Conservation (phyloP, 2,329 filamentous ascomycete genomes). For the Chaetomium strumarium region DNA sequence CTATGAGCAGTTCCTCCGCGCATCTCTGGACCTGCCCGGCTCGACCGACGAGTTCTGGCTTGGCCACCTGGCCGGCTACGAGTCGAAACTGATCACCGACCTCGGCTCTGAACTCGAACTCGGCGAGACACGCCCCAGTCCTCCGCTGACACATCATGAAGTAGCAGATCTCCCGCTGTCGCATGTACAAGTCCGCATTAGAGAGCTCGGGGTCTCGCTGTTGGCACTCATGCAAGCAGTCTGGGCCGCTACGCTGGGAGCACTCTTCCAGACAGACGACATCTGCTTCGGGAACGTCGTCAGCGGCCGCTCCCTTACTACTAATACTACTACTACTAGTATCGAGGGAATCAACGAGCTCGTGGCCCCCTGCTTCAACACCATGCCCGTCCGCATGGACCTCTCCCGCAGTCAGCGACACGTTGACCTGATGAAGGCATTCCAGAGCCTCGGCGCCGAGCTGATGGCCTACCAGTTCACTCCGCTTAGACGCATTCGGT, state of each 20-base stretch:
- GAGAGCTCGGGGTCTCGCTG: constrained; percentile 53
- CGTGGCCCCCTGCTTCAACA: constrained; percentile 91
- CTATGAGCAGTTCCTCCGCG: constrained; percentile 59
- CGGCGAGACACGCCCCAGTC: neutral
- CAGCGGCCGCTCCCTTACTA: constrained; percentile 64
- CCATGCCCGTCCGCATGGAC: constrained; percentile 63
- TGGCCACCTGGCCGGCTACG: constrained; percentile 46
- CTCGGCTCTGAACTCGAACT: neutral
- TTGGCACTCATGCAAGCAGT: constrained; percentile 64
- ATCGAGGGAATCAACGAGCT: constrained; percentile 63
- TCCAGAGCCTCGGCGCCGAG: constrained; percentile 58
- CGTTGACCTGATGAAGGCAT: constrained; percentile 49
- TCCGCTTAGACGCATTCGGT: constrained; percentile 66
- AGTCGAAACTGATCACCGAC: constrained; percentile 24
- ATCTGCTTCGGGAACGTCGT: constrained; percentile 85
- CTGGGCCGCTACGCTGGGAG: constrained; percentile 62
- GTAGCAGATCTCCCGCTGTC: constrained; percentile 35
- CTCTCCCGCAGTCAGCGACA: constrained; percentile 45
- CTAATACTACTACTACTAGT: too few relatives aligned
- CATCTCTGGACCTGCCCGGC: constrained; percentile 45
- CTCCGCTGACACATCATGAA: constrained; percentile 25
- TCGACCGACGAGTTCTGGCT: constrained; percentile 62
- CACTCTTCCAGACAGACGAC: constrained; percentile 52
- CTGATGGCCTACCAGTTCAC: constrained; percentile 67
- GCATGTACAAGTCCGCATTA: constrained; percentile 44